phyloP scores from a whole-genome alignment of 1,284 basidiomycete species.

The Cystobasidium pallidum region DNA sequence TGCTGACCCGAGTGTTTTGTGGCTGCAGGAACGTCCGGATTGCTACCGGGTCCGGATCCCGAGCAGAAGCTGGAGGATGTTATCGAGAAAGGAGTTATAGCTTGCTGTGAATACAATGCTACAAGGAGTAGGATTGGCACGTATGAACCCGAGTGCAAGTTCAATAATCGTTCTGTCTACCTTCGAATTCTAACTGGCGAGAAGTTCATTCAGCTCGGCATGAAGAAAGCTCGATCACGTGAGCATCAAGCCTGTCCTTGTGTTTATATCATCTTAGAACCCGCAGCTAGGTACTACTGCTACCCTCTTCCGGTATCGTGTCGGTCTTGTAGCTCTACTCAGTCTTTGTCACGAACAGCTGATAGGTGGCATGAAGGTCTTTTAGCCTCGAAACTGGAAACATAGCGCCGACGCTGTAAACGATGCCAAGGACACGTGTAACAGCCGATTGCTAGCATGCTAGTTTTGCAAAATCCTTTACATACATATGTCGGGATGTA shows the following conservation, averaged over 20 bases:
- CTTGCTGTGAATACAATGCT: no score
- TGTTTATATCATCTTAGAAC: no score
- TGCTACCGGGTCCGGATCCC: background rate
- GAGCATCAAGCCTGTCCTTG: background rate
- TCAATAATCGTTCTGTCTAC: background rate
- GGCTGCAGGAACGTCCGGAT: background rate
- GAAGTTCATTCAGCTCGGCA: conserved; percentile 9
- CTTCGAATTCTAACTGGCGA: background rate
- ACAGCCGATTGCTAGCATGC: no score
- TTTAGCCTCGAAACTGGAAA: background rate
- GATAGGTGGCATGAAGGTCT: no score
- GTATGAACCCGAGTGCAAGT: background rate
- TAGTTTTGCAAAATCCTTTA: no score
- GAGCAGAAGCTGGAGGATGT: background rate
- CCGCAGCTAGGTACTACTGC: no score
- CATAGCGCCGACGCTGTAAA: no score
- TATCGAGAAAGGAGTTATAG: background rate
- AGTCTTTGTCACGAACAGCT: no score
- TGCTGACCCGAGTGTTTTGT: background rate
- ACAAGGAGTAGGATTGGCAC: no score
- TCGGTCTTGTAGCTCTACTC: no score
- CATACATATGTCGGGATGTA: background rate
- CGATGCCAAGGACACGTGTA: no score
- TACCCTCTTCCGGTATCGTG: no score
- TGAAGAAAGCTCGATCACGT: conserved; percentile 4